Conservation (phyloP, 2,329 filamentous ascomycete genomes). For the Daldinia sp. region DNA sequence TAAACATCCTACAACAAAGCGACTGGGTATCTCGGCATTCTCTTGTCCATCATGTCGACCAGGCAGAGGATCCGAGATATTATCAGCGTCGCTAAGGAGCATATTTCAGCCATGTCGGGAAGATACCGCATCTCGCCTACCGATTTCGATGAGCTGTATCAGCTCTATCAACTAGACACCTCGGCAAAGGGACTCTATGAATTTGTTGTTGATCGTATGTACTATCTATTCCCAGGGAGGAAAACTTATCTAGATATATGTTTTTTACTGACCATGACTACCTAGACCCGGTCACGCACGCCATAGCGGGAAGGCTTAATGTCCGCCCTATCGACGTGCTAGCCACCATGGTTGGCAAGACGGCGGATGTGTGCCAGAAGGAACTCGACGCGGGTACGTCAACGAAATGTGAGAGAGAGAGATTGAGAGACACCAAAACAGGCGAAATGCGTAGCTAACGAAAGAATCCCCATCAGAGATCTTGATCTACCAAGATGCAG, state of each 20-base stretch:
- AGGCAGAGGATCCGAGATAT: slow-evolving; percentile 20
- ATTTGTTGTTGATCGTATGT: slow-evolving; percentile 37
- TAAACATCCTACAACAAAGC: neutral
- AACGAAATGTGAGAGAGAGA: neutral
- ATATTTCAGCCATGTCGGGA: slow-evolving; percentile 32
- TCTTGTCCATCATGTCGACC: slow-evolving; percentile 20
- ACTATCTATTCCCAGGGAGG: neutral
- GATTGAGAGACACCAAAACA: no score
- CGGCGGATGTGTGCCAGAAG: slow-evolving; percentile 28
- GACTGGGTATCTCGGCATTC: neutral
- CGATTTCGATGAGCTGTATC: slow-evolving; percentile 38
- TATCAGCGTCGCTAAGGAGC: slow-evolving; percentile 26
- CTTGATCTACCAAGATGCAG: slow-evolving; percentile 20
- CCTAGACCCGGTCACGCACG: slow-evolving; percentile 31
- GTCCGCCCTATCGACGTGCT: slow-evolving; percentile 34
- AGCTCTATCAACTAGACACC: slow-evolving; percentile 36
- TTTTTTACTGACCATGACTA: slow-evolving; percentile 1
- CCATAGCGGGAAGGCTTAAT: slow-evolving; percentile 22
- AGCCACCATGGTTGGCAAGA: slow-evolving; percentile 33
- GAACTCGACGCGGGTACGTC: slow-evolving; percentile 32
- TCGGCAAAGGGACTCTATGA: slow-evolving; percentile 36
- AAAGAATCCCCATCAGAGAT: slow-evolving; percentile 23
- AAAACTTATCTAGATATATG: neutral
- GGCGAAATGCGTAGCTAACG: neutral
- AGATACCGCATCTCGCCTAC: slow-evolving; percentile 27